Evolutionary conservation across 805 yeast genomes (phyloP), one percentile per base, ranked within the genome.

Genomic region (Kazachstania kunashirensis): DNA sequence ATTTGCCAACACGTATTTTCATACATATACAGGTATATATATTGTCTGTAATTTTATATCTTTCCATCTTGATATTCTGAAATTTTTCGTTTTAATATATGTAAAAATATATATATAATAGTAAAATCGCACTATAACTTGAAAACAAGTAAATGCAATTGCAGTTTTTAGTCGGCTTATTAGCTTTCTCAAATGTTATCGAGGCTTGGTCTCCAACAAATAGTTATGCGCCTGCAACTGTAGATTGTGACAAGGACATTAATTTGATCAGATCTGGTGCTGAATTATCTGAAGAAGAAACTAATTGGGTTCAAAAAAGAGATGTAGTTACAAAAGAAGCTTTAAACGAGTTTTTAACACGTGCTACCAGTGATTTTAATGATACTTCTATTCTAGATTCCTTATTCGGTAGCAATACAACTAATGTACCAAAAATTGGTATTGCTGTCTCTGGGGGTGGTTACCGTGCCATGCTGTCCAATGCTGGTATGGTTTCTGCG

Each of bases 401-500:
- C 24, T 37, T 59, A 21, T 52, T 57, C 37, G 14, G 14, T 19
- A 37, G 37, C 16, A 41, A 42, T 34, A 42, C 40, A 7, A 50
- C 57, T 12, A 65, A 68, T 33, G 42, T 43, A 24, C 58, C 60
- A 36, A 65, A 68, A 34, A 63, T 80, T 32, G 86, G 75, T 3
- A 46, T 72, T 21, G 78, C 86, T 9, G 75, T 78, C 44, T 70
- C 84, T 12, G 95, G 95, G 31, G 95, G 96, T 53, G 95, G 95
- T 4, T 85, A 83, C 57, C 70, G 96, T 44, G 94, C 95, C 28
- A 83, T 85, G 84, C 62, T 85, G 31, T 61, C 68, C 38, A 94
- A 94, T 4, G 95, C 94, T n/a, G 95, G 95, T 25, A 75, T 77
- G 54, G 62, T 85, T 16, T 65, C 88, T 2, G 95, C 89, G 1